Conservation (phyloP, 306 rosid genomes). For the Albizia julibrissin region DNA sequence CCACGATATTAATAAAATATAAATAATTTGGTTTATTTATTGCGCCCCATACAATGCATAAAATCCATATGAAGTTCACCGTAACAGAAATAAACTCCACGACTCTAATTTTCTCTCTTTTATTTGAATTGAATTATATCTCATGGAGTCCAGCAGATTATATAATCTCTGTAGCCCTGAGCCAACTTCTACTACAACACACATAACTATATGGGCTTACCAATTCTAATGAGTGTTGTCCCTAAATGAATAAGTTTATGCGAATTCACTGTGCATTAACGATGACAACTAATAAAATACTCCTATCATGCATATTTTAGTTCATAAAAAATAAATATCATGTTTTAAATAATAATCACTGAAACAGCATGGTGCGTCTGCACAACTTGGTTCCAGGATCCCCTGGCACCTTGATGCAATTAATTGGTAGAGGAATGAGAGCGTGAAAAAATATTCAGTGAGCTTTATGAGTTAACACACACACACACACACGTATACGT, state of each 20-base stretch:
- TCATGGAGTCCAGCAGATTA: background rate
- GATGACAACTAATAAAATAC: too few relatives aligned
- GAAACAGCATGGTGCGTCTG: background rate
- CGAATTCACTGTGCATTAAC: background rate
- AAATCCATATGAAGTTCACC: too few relatives aligned
- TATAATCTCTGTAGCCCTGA: background rate
- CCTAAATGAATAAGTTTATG: background rate
- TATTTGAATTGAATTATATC: background rate
- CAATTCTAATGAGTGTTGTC: background rate
- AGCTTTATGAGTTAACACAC: background rate
- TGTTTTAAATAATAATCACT: background rate
- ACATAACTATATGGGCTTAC: background rate
- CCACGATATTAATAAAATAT: too few relatives aligned
- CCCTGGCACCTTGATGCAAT: background rate
- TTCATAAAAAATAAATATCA: background rate
- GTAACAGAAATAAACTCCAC: background rate
- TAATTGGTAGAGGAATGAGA: background rate
- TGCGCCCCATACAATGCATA: background rate
- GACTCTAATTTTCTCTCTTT: background rate
- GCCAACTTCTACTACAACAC: background rate
- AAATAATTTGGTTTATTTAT: background rate
- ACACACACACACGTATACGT: too few relatives aligned
- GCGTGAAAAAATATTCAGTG: slow-evolving; percentile 5
- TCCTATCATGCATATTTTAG: background rate
- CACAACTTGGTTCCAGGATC: slow-evolving; percentile 17